Base-by-base conservation (phyloP, 306 rosid genomes). In the Inga leiocalycina region DNA sequence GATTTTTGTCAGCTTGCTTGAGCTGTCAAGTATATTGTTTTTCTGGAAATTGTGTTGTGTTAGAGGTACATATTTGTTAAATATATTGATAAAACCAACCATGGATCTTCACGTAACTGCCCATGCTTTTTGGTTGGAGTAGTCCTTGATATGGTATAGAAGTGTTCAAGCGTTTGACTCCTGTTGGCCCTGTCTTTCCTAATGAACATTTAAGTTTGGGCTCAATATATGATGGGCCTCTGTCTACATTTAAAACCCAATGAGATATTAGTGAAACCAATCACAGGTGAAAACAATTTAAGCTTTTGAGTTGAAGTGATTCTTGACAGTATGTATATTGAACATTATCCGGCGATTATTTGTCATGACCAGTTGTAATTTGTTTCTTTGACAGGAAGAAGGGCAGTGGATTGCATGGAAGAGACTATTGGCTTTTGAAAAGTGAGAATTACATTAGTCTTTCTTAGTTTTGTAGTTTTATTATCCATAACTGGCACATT, bases 351-450 rank as follows among this genome's bases (percentile, higher is more conserved):
- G 82, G 27, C 27, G 49, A 62, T 46, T 75, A 45, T 75, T 62
- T 71, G 39, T 76, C 32, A 57, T 78, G 79, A 65, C 68, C 46
- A 39, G 41, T 80, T 56, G 62, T 83, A 35, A 43, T 19, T 70
- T 35, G 41, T 68, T 69, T 20, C 65, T 88, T 44, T 88, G 75
- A 80, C 94, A 95, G 99, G 98, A 95, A 87, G 99, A 95, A 92
- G 77, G 80, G 86, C 99, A 95, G 78, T 93, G 98, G 99, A 81
- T 91, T 85, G 91, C 93, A 32, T 93, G 97, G 97, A 93, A 89
- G 86, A 92, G 87, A 82, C 86, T 95, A 80, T 75, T 95, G 82
- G 89, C 94, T 80, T 95, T 95, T 81, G 99, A 93, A 85, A 95
- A 91, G 99, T 95, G 87, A 92, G 98, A 78, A 88, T 57, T 71